Percentiles rank a stretch among this genome's conserved stretches.
Evolutionary conservation across 257 asterid genomes (phyloP).

Genomic region (Penstemon barbatus): DNA sequence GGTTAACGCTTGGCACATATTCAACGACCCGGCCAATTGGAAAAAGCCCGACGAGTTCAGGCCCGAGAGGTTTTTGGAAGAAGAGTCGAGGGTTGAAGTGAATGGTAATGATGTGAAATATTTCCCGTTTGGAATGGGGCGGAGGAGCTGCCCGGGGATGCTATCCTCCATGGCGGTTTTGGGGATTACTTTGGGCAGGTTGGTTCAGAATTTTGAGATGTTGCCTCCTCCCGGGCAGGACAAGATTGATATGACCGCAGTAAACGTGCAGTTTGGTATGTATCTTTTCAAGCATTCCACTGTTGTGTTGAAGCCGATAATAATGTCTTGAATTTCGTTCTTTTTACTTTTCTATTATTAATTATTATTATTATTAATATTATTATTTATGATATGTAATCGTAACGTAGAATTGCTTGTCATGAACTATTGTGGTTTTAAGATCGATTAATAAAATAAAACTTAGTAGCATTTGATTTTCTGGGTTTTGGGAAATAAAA

Average conservation of each 20-base stretch:
- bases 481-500: too few species aligned
- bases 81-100: constrained; percentile 70
- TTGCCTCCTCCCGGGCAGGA: constrained; percentile 67
- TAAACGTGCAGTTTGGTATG: constrained; percentile 68
- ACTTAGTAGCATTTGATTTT: too few species aligned
- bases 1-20: constrained; percentile 75
- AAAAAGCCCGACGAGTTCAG: constrained; percentile 70
- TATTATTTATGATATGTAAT: too few species aligned
- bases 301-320: constrained; percentile 55
- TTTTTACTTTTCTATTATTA: not conserved
- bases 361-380: too few species aligned
- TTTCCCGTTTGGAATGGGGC: constrained; percentile 65
- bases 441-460: too few species aligned
- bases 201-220: constrained; percentile 75
- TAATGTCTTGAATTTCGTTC: not conserved
- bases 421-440: too few species aligned
- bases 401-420: too few species aligned
- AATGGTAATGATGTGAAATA: constrained; percentile 66
- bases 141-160: constrained; percentile 83
- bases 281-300: constrained; percentile 77
- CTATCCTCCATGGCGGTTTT: constrained; percentile 68
- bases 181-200: constrained; percentile 62
- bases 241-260: constrained; percentile 56
- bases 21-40: constrained; percentile 62
- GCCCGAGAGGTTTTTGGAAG: constrained; percentile 68